Evolutionary conservation across 75 land plant species (phyloP).

Genomic region (Cunninghamia lanceolata): DNA sequence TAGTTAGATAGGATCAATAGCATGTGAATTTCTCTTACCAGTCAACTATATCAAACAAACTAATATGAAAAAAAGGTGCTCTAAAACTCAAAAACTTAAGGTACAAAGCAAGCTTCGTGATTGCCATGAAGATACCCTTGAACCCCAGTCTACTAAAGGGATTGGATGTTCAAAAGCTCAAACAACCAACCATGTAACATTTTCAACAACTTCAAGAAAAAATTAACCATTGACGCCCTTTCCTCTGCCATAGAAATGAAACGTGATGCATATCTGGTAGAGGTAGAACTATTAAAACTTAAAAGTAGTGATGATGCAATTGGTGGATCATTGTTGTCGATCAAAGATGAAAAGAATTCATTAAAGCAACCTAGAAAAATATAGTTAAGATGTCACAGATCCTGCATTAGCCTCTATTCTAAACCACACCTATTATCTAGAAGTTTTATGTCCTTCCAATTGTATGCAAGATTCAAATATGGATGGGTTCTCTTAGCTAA

Average conservation of each 20-base stretch:
- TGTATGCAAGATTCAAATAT: not conserved
- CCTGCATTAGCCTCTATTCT: not conserved
- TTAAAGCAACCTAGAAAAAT: not conserved
- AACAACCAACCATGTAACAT: not conserved
- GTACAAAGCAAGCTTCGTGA: not conserved
- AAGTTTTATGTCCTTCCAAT: not conserved
- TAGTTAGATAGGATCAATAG: not conserved
- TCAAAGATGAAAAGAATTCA: not conserved
- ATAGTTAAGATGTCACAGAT: not conserved
- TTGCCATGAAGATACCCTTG: not conserved
- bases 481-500: not conserved
- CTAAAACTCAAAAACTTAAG: not conserved
- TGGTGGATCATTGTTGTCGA: not conserved
- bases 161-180: not conserved
- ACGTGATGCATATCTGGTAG: not conserved
- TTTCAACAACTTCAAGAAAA: not conserved
- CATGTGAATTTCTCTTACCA: not conserved
- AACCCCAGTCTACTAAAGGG: not conserved
- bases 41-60: constrained; percentile 3
- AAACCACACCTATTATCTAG: not conserved
- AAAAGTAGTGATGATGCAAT: not conserved
- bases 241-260: not conserved
- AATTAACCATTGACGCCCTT: not conserved
- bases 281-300: not conserved
- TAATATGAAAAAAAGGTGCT: not conserved